Base-by-base conservation (phyloP, 257 asterid species). In the Anisodus acutangulus region DNA sequence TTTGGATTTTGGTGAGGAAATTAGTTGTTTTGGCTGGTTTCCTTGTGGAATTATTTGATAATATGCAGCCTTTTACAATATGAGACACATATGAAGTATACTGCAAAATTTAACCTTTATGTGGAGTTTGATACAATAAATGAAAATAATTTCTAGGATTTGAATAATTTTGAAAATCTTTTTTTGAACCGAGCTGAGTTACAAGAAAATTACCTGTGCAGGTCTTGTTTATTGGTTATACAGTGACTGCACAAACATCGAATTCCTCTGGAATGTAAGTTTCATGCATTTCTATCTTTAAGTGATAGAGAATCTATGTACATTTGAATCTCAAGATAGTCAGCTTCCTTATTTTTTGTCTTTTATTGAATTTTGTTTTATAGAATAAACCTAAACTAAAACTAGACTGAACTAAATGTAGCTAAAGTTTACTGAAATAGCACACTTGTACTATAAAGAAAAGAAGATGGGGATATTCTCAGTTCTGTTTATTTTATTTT, bases 201-300 rank as follows among this genome's bases (percentile, higher is more conserved):
- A 1, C 3, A 49, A 35, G 69, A 68, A 67, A 37, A 26, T 60
- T 60, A 13, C 58, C 6, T 19, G 51, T 82, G 85, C 80, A 82
- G 85, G 85, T 68, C 43, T 82, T 82, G 26, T 37, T 82, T 37
- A 54, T 71, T 82, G 81, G 85, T 82, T 82, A 9, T 31, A n/a
- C 17, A 17, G 85, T 68, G 68, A 74, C 85, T 53, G 85, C 70
- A 68, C 85, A 82, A 58, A 74, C 55, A 31, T 60, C 64, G 13
- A 53, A 53, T 31, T 78, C 82, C 26, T 53, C 85, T 12, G 57
- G n/a, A 55, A 45, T 71, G 85, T 82, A 68, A 82, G 85, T 68
- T 53, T 64, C 60, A 26, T 78, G 45, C 31, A 78, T 78, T 7
- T 78, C 64, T 53, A 78, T 78, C 47, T 78, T 51, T 66, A 13